phyloP scores from a whole-genome alignment of 495 filamentous ascomycete genomes.

The Aspergillus egyptiacus region DNA sequence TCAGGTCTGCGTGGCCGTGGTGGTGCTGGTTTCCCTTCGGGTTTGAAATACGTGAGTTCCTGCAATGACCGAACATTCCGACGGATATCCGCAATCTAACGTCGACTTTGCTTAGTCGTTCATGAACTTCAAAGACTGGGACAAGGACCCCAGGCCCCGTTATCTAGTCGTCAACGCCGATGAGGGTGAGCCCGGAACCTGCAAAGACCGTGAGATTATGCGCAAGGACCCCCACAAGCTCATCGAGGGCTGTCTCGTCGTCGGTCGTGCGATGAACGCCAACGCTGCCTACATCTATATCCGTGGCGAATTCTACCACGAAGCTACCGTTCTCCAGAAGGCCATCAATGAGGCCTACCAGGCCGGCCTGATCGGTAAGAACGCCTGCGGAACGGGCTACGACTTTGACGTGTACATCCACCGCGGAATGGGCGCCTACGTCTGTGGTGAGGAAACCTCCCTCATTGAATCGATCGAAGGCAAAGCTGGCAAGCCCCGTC shows the following conservation, averaged over 20 bases:
- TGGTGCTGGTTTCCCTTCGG: constrained; percentile 95
- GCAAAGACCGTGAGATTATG: constrained; percentile 99
- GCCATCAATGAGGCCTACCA: constrained; percentile 97
- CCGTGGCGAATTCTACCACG: constrained; percentile 96
- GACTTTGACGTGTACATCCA: constrained; percentile 97
- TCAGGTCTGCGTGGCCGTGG: constrained; percentile 93
- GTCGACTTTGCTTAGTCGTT: constrained; percentile 66
- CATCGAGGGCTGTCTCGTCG: constrained; percentile 92
- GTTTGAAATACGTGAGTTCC: constrained; percentile 87
- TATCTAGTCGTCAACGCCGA: constrained; percentile 98
- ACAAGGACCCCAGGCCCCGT: constrained; percentile 91
- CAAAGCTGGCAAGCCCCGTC: constrained; percentile 94
- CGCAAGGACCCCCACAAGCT: constrained; percentile 99
- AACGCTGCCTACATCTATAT: constrained; percentile 99
- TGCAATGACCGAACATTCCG: background rate
- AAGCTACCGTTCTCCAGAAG: constrained; percentile 86
- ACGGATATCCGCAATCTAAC: constrained; percentile 3
- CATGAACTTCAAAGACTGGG: constrained; percentile 99
- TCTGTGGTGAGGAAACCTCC: constrained; percentile 96
- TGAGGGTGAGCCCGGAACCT: constrained; percentile 97
- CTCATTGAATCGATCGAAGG: constrained; percentile 97
- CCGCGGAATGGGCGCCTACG: constrained; percentile 94
- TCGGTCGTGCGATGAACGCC: constrained; percentile 95
- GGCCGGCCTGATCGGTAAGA: constrained; percentile 92
- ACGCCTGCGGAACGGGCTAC: constrained; percentile 92